Conservation (phyloP, 2,329 filamentous ascomycete species). For the Penicillium fuscoglaucum region DNA sequence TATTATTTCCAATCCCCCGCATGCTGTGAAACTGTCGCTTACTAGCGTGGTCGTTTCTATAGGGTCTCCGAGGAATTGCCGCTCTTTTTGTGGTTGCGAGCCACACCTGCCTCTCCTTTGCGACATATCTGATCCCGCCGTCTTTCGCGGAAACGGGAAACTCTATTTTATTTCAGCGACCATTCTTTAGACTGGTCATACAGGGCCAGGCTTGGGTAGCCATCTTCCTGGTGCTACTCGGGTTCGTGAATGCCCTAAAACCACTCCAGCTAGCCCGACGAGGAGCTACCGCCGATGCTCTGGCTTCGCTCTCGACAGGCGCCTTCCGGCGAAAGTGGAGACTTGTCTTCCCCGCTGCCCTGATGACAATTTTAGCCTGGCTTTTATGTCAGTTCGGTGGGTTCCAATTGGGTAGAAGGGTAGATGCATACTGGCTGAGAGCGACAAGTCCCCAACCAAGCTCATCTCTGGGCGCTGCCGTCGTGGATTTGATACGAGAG, state of each 20-base stretch:
- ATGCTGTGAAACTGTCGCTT: background rate
- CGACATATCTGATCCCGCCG: conserved; percentile 52
- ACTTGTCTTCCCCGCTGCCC: conserved; percentile 58
- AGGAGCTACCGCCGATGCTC: conserved; percentile 56
- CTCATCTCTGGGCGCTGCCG: conserved; percentile 42
- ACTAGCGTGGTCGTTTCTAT: background rate
- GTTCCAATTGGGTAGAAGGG: conserved; percentile 56
- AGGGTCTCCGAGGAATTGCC: conserved; percentile 59
- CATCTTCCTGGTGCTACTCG: conserved; percentile 65
- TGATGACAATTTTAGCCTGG: conserved; percentile 59
- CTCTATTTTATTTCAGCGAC: conserved; percentile 57
- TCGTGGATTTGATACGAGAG: conserved; percentile 49
- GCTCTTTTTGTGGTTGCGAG: conserved; percentile 58
- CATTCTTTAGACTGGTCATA: conserved; percentile 59
- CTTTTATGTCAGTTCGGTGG: conserved; percentile 57
- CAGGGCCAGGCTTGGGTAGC: conserved; percentile 66
- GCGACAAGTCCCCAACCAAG: conserved; percentile 50
- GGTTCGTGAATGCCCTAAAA: conserved; percentile 64
- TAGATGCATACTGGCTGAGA: conserved; percentile 61
- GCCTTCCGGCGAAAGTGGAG: conserved; percentile 60
- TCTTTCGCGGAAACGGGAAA: conserved; percentile 46
- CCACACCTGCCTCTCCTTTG: conserved; percentile 55
- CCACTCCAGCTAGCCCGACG: conserved; percentile 57
- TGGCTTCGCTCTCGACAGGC: conserved; percentile 56
- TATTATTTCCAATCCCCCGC: conserved; percentile 1